Evolutionary conservation across 148 eudicot genomes (phyloP).

Genomic region (Persicaria tinctoria): DNA sequence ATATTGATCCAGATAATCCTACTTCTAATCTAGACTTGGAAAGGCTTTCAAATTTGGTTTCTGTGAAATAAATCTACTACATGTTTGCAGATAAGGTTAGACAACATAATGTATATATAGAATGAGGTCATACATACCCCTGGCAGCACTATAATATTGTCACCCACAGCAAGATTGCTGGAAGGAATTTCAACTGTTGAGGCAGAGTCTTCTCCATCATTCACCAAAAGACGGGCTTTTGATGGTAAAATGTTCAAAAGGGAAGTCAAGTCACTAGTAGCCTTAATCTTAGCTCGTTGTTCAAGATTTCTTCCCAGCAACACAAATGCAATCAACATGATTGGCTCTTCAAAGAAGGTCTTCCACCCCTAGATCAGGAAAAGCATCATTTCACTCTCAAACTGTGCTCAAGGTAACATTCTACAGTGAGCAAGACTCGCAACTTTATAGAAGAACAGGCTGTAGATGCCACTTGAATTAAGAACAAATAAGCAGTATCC

Average conservation of each 20-base stretch:
- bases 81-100: not conserved
- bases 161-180: conserved; percentile 79
- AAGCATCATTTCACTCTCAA: conserved; percentile 10
- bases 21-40: not conserved
- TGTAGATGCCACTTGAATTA: not conserved
- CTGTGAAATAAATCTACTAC: not conserved
- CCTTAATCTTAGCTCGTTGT: conserved; percentile 95
- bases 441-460: not conserved
- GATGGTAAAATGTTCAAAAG: conserved; percentile 82
- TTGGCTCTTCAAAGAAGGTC: conserved; percentile 37
- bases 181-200: conserved; percentile 89
- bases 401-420: not conserved
- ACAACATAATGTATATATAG: not conserved
- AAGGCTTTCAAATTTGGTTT: not conserved
- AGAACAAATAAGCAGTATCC: not conserved
- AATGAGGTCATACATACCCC: conserved; percentile 56
- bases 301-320: conserved; percentile 96
- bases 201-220: conserved; percentile 41
- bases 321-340: conserved; percentile 97
- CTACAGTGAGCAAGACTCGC: not conserved
- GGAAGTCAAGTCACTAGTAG: conserved; percentile 92
- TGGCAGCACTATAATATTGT: conserved; percentile 83
- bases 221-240: conserved; percentile 85
- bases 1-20: not conserved
- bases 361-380: conserved; percentile 77